Evolutionary conservation across 208 protist species (phyloP), one percentile per base, ranked within the genome.

Genomic region (Trypanosomatidae sp.): DNA sequence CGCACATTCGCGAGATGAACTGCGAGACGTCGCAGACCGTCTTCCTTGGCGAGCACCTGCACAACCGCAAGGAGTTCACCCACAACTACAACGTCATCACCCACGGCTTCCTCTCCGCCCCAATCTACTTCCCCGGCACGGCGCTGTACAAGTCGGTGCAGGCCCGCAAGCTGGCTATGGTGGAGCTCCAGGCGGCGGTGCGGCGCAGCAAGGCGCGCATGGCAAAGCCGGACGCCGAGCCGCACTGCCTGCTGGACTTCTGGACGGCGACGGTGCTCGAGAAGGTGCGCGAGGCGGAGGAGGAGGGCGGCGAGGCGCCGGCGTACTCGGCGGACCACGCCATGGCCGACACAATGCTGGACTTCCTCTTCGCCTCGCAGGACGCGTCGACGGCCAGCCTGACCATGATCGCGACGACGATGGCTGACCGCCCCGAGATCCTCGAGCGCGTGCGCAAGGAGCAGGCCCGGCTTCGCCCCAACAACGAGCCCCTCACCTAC

Each of bases 301-400:
- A 89, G 73, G 89, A 88, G 69, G 90, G 89, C 66, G 80, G 74
- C 30, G 85, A 92, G 68, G 71, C 90, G 53, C 90, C 91, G 41
- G 68, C 82, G 13, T 94, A 93, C 83, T 69, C 91, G 44, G 66
- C 72, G 0, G 88, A 98, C 80, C 81, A 97, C 74, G 91, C 88
- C 59, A 97, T 98, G 78, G 95, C 94, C 1, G 92, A 93, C 73
- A 95, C 88, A 33, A 91, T 98, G 65, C 82, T 98, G 13, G 91
- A 96, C 81, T 98, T 98, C 71, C 84, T 98, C 65, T 98, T 98
- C 80, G 95, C 97, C 36, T 96, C 91, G n/a, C 93, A 97, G 80
- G 91, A 91, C 43, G 91, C 86, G 41, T 92, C 86, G 28, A 95
- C 90, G 10, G 90, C 94, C 8, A 89, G 97, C 50, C 73, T 95